Conservation (phyloP, 805 yeast species). For the Wickerhamomyces canadensis region DNA sequence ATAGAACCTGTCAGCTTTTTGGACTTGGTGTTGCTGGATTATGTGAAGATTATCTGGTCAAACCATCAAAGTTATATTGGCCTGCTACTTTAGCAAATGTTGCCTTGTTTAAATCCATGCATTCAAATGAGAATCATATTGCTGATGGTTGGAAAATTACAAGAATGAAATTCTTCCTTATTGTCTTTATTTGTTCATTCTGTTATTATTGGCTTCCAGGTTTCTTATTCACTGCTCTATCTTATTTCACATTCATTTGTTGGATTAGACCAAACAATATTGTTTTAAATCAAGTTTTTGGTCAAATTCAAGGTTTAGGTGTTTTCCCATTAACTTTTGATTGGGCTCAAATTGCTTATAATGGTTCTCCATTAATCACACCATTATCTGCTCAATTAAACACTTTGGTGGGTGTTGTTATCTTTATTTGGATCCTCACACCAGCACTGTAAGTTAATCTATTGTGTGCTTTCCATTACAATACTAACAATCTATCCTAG, state of each 20-base stretch:
- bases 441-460: slow-evolving; percentile 55
- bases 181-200: slow-evolving; percentile 37
- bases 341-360: slow-evolving; percentile 56
- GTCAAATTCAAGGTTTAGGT: slow-evolving; percentile 57
- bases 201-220: slow-evolving; percentile 64
- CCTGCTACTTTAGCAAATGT: slow-evolving; percentile 60
- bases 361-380: slow-evolving; percentile 60
- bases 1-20: slow-evolving; percentile 57
- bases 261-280: slow-evolving; percentile 55
- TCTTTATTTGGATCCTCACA: slow-evolving; percentile 37
- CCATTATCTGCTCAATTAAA: slow-evolving; percentile 44
- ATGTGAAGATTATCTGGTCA: slow-evolving; percentile 50
- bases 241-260: slow-evolving; percentile 42
- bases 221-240: slow-evolving; percentile 40
- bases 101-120: slow-evolving; percentile 48
- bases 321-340: slow-evolving; percentile 63
- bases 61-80: slow-evolving; percentile 67
- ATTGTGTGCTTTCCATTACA: too few relatives aligned
- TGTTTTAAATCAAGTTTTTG: slow-evolving; percentile 60
- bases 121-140: slow-evolving; percentile 30
- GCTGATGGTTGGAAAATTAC: slow-evolving; percentile 51
- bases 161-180: slow-evolving; percentile 41
- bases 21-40: slow-evolving; percentile 69
- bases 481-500: too few relatives aligned
- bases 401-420: slow-evolving; percentile 41